A percentile compares a stretch with the other conserved stretches of the same genome.
These are phyloP conservation scores for Platanthera zijinensis DNA, from an alignment of 106 monocot species.

Conservation along the genomic window DNA sequence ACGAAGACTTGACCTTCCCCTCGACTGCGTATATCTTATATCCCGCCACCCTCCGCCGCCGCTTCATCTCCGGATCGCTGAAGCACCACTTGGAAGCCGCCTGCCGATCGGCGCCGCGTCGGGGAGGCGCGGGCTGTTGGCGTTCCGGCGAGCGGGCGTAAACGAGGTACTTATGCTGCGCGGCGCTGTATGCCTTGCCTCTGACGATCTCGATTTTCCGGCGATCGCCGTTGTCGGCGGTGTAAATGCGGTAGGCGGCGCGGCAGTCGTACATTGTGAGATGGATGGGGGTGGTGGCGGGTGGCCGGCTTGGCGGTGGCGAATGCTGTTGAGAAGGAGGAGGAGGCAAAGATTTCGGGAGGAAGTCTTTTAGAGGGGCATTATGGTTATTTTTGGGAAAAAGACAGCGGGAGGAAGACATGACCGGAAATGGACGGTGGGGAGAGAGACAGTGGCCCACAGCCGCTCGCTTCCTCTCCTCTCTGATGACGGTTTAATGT, in stretches of 20 bases:
- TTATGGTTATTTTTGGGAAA: not conserved
- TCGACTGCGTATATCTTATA: conserved; percentile 58
- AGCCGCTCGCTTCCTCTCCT: too few relatives aligned
- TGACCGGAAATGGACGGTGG: too few relatives aligned
- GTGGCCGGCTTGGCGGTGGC: not conserved
- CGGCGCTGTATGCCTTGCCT: conserved; percentile 10
- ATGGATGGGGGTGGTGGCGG: not conserved
- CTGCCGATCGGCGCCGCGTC: not conserved
- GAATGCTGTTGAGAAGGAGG: not conserved
- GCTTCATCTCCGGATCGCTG: conserved; percentile 55
- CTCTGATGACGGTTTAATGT: too few relatives aligned
- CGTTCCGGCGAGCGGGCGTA: not conserved
- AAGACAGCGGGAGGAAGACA: not conserved
- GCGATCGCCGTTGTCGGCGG: conserved; percentile 5
- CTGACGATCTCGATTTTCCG: conserved; percentile 8
- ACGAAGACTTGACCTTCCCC: conserved; percentile 53
- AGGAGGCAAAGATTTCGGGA: not conserved
- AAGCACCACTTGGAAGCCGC: conserved; percentile 22
- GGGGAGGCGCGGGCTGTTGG: not conserved
- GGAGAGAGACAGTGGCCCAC: too few relatives aligned
- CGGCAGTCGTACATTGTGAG: not conserved
- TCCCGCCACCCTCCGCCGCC: conserved; percentile 42
- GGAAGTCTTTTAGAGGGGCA: not conserved
- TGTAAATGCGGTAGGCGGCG: not conserved
- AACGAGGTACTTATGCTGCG: not conserved